Base-by-base conservation (phyloP, 2,329 filamentous ascomycete species). In the Aspergillus jensenii region DNA sequence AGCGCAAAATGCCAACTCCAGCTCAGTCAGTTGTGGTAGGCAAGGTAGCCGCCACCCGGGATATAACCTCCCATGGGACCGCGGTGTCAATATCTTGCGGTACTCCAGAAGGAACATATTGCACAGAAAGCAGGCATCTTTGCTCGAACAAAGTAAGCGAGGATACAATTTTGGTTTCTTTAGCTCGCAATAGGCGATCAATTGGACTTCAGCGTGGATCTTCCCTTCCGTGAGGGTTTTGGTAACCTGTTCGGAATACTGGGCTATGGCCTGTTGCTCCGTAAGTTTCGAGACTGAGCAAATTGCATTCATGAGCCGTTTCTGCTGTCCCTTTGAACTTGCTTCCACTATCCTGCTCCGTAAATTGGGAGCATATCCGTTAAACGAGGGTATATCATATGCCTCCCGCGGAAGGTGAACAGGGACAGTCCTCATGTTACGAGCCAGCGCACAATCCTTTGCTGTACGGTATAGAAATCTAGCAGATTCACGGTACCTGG, bases 401-500 rank as follows among this genome's bases (percentile, higher is more conserved):
- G 65, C 65, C 6, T 69, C 33, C 2, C 55, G 14, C 2, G 67
- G 65, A n/a, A 77, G 70, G 35, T 64, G 59, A 15, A 76, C 65
- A 4, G 65, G 19, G 2, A 70, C 58, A 7, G 75, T 63, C 12
- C 59, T 63, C 48, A 74, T 69, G 1, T 60, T 58, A 19, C 70
- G 66, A 45, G 72, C 65, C 4, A 76, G 23, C 0, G 66, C 62
- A 9, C 62, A 65, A 8, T 68, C 69, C 51, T 67, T 73, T 0
- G 76, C 74, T 3, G 60, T 64, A 1, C 68, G 66, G 55, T 68
- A 68, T 3, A 81, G 63, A 19, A 70, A 67, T 9, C 62, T 57
- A n/a, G 75, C 69, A 43, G 68, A 67, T 41, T 76, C 69, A 15
- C 63, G 61, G 44, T 79, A 80, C 50, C 72, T 67, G 15, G 74